Base-by-base conservation (phyloP, 2,329 filamentous ascomycete species). In the Ophiobolus disseminans region DNA sequence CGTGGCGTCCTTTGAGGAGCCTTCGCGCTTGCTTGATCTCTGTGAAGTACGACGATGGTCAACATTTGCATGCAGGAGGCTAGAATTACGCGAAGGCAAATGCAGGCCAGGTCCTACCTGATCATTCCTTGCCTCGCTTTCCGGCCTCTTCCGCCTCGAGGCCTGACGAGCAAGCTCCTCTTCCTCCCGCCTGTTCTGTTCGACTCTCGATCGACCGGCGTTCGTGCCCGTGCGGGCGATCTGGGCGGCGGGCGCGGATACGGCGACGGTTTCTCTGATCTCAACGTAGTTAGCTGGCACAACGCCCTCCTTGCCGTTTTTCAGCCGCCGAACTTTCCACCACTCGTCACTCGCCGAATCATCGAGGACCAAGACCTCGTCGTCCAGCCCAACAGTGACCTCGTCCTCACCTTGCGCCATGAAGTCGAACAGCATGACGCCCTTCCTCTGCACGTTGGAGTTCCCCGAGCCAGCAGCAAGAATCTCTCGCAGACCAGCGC, bases 281-380 rank as follows among this genome's bases (percentile, higher is more conserved):
- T 99, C 93, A 62, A 99, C 87, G 67, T 97, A 99, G 74, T 91
- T 96, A 78, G 91, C 94, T 11, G 94, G 94, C 7, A 99, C 92
- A 20, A 99, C 94, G 30, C 94, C 94, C 76, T 97, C 91, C 69
- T 91, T 94, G 61, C 91, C 91, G 69, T 91, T 97, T 77, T 91
- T 95, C 55, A 97, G 68, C 26, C 92, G 85, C 50, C 89, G 85
- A 26, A 99, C 91, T 79, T 94, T 91, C 93, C 94, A 97, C 94
- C 94, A 99, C 70, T 99, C 94, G 50, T 97, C 91, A 55, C 92
- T 97, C 75, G 92, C 94, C 25, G 81, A 85, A 66, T 97, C 91
- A 68, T 99, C 93, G 46, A 97, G 73, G 44, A 99, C 80, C 34
- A 96, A 78, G 31, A 99, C 93, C 67, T 99, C 93, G 68, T 99